Percentiles rank a stretch among this genome's conserved stretches.
Evolutionary conservation across 805 yeast genomes (phyloP).

Genomic region (Priceomyces medius): DNA sequence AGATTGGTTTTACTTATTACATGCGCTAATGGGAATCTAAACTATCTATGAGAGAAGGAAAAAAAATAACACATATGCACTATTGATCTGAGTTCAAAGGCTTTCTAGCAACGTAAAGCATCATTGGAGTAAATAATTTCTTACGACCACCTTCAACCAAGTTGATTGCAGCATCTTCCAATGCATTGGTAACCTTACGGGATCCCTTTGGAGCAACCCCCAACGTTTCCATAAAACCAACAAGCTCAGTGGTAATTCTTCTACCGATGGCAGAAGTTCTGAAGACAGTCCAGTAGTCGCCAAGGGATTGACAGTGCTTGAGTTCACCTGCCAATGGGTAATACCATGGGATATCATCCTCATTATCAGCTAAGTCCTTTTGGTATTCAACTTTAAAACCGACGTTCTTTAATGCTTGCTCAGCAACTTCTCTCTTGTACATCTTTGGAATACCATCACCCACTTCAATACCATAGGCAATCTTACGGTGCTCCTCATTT

Average conservation of each 20-base stretch:
- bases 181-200: constrained; percentile 82
- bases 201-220: constrained; percentile 93
- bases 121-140: constrained; percentile 95
- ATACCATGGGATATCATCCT: constrained; percentile 94
- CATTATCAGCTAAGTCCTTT: constrained; percentile 78
- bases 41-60: no score
- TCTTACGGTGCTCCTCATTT: constrained; percentile 86
- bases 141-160: constrained; percentile 90
- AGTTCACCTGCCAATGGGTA: constrained; percentile 95
- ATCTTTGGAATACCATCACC: constrained; percentile 99
- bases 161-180: constrained; percentile 96
- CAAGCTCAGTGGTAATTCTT: constrained; percentile 74
- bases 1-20: no score
- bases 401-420: constrained; percentile 76
- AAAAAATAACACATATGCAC: no score
- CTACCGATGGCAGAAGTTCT: constrained; percentile 90
- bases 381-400: constrained; percentile 81
- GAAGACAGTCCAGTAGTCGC: constrained; percentile 78
- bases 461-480: constrained; percentile 94
- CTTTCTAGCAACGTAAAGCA: constrained; percentile 85
- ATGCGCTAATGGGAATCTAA: no score
- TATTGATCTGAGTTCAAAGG: constrained; percentile 44
- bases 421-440: constrained; percentile 84
- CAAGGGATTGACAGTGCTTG: constrained; percentile 76
- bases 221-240: constrained; percentile 76